Conservation (phyloP, 768 basidiomycete species). For the Sporobolomyces roseus region DNA sequence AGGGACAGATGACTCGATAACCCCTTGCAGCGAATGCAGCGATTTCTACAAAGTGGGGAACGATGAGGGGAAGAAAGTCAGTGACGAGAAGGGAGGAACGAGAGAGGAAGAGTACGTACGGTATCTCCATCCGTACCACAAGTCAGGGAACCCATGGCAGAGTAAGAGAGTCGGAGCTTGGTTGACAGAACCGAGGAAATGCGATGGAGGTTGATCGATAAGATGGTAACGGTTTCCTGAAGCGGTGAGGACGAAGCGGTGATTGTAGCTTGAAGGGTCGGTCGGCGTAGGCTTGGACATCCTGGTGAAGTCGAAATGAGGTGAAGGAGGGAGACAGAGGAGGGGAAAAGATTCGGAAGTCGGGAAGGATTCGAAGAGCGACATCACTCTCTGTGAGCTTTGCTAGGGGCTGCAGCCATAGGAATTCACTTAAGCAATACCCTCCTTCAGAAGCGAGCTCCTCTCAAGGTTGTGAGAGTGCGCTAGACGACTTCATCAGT, state of each 20-base stretch:
- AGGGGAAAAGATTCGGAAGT: not conserved
- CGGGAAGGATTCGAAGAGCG: not conserved
- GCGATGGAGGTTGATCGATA: conserved; percentile 31
- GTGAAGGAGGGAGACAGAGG: not conserved
- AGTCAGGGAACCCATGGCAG: conserved; percentile 37
- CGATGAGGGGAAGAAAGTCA: not conserved
- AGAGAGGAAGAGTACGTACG: conserved; percentile 14
- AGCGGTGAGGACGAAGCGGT: conserved; percentile 29
- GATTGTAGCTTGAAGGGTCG: conserved; percentile 21
- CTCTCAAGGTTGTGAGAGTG: too few species aligned
- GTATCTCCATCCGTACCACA: conserved; percentile 39
- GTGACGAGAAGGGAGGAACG: not conserved
- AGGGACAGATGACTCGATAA: conserved; percentile 29
- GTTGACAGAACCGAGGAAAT: not conserved
- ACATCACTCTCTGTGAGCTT: not conserved
- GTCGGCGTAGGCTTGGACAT: conserved; percentile 13
- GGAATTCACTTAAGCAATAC: too few species aligned
- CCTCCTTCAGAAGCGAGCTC: too few species aligned
- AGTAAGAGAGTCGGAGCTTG: conserved; percentile 28
- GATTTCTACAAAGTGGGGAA: conserved; percentile 21
- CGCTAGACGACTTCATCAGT: too few species aligned
- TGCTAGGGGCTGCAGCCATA: too few species aligned
- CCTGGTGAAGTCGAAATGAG: not conserved
- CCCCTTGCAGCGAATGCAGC: conserved; percentile 19
- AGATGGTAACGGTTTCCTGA: conserved; percentile 31